These are phyloP conservation scores for Podila epigama DNA, from an alignment of 192 early-diverging fungal genomes.

Conservation along the genomic window DNA sequence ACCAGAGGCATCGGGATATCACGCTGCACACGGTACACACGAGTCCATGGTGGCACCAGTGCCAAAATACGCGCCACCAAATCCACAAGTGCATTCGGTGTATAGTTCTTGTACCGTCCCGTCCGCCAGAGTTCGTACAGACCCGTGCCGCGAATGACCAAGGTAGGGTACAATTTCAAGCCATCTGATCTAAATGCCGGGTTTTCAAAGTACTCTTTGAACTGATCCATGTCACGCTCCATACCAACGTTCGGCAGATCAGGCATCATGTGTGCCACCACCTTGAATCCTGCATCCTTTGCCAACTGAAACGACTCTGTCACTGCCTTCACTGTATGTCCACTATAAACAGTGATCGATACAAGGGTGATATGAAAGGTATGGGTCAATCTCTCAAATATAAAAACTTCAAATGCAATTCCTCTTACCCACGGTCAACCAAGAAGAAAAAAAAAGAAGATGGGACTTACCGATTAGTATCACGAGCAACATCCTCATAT, in stretches of 20 bases:
- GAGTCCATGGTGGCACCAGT: conserved; percentile 98
- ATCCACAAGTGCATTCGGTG: conserved; percentile 95
- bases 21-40: conserved; percentile 97
- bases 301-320: conserved; percentile 97
- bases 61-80: conserved; percentile 94
- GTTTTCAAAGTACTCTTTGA: conserved; percentile 98
- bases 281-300: conserved; percentile 99
- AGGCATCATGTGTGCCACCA: conserved; percentile 99
- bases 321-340: conserved; percentile 98
- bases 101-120: conserved; percentile 96
- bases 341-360: no score
- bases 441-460: no score
- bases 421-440: not conserved
- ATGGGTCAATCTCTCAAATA: no score
- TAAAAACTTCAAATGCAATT: no score
- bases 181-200: conserved; percentile 99
- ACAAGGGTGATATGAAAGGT: no score
- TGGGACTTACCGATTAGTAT: conserved; percentile 87
- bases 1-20: conserved; percentile 99
- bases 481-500: conserved; percentile 98
- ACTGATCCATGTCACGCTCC: conserved; percentile 99
- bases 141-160: conserved; percentile 98
- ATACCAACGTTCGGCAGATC: conserved; percentile 99
- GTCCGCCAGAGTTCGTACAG: conserved; percentile 99
- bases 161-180: conserved; percentile 96